A percentile compares a stretch with the other conserved stretches of the same genome.
phyloP scores from a whole-genome alignment of 306 rosid species.

The Cucumis melo region DNA sequence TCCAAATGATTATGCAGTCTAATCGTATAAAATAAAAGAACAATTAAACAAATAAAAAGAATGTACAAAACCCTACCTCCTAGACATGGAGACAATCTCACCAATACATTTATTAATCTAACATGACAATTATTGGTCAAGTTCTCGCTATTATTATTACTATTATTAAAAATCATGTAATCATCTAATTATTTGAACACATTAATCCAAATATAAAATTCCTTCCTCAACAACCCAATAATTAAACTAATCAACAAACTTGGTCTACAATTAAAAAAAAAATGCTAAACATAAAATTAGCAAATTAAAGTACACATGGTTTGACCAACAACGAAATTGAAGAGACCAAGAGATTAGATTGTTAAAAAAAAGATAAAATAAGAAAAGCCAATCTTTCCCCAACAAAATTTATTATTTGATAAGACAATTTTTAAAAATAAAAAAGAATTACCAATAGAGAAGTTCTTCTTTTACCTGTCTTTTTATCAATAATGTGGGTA shows the following conservation, averaged over 20 bases:
- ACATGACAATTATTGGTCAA: constrained; percentile 1
- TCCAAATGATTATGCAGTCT: not conserved
- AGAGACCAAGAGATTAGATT: not conserved
- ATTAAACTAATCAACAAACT: not conserved
- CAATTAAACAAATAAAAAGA: not conserved
- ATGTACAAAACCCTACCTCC: not conserved
- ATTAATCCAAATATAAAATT: constrained; percentile 6
- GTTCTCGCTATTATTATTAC: not conserved
- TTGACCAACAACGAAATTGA: not conserved
- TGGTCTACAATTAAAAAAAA: no score
- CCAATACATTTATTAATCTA: not conserved
- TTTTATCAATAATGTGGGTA: no score
- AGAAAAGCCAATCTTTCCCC: not conserved
- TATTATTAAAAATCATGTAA: not conserved
- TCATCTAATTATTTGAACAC: constrained; percentile 1
- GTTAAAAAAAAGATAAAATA: no score
- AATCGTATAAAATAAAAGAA: not conserved
- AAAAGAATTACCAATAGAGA: not conserved
- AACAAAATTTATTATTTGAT: not conserved
- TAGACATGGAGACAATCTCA: constrained; percentile 6
- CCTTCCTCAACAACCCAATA: not conserved
- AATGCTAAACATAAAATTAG: not conserved
- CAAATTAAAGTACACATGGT: not conserved
- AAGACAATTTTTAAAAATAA: not conserved
- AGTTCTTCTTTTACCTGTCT: no score